Evolutionary conservation across 345 rosid genomes (phyloP).

Genomic region (Hevea brasiliensis): DNA sequence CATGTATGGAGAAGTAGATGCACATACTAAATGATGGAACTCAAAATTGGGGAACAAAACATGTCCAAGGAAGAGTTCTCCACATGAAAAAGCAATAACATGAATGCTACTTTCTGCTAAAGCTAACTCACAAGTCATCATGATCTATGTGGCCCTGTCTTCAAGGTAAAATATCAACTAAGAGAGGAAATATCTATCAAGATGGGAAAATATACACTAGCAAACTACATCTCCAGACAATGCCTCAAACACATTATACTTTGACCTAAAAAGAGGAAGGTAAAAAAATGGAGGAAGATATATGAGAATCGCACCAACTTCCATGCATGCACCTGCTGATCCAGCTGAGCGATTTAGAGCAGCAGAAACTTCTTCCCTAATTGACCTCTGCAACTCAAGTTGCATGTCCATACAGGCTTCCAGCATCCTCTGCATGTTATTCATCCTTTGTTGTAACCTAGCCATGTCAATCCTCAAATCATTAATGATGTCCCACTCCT

Average conservation of each 20-base stretch:
- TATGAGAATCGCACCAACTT: not conserved
- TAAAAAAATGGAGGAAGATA: not conserved
- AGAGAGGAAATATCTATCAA: not conserved
- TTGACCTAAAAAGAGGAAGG: not conserved
- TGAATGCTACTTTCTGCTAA: not conserved
- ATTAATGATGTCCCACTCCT: conserved; percentile 84
- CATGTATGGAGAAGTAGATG: not conserved
- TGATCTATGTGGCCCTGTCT: not conserved
- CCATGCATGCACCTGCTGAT: conserved; percentile 48
- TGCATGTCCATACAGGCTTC: conserved; percentile 99
- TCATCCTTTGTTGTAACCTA: conserved; percentile 91
- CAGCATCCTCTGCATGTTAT: conserved; percentile 82
- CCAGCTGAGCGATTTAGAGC: conserved; percentile 66
- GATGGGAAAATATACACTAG: not conserved
- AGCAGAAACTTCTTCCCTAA: conserved; percentile 86
- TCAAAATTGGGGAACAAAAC: not conserved
- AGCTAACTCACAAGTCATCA: not conserved
- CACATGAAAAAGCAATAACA: not conserved
- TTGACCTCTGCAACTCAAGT: conserved; percentile 85
- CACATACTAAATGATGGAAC: not conserved
- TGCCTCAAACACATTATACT: not conserved
- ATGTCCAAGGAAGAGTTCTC: not conserved
- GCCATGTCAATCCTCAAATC: conserved; percentile 92
- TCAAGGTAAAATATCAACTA: not conserved
- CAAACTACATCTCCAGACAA: not conserved